phyloP scores from a whole-genome alignment of 768 basidiomycete genomes.

The Trametes cinnabarina region DNA sequence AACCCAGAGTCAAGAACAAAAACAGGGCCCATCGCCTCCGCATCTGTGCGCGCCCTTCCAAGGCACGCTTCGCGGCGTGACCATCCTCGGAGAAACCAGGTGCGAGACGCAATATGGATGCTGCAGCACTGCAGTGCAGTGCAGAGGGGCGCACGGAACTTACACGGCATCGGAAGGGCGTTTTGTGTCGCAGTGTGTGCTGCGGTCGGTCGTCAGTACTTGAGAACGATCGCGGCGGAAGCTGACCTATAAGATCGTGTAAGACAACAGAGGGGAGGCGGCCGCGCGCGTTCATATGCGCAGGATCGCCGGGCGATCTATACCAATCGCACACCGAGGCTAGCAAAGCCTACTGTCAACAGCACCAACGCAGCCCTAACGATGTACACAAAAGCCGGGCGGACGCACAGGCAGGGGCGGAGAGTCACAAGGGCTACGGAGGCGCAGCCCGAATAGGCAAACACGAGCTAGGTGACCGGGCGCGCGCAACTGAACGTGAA shows the following conservation, averaged over 20 bases:
- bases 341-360: too few relatives aligned
- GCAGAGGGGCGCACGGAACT: slow-evolving; percentile 1
- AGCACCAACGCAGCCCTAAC: too few relatives aligned
- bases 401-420: neutral
- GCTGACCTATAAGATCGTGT: neutral
- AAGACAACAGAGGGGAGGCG: neutral
- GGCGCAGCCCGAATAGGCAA: neutral
- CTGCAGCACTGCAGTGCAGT: too few relatives aligned
- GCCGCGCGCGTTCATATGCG: too few relatives aligned
- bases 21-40: neutral
- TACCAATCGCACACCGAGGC: too few relatives aligned
- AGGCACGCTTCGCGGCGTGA: neutral
- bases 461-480: slow-evolving; percentile 1
- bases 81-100: neutral
- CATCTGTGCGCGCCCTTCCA: neutral
- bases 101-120: neutral
- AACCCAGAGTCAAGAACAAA: neutral
- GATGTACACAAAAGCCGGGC: too few relatives aligned
- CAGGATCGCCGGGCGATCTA: too few relatives aligned
- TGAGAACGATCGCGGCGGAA: neutral
- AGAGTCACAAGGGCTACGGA: slow-evolving; percentile 5
- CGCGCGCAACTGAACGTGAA: neutral
- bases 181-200: neutral
- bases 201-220: neutral
- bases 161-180: neutral